Conservation (phyloP, 805 yeast genomes). For the Ogataea corticis region DNA sequence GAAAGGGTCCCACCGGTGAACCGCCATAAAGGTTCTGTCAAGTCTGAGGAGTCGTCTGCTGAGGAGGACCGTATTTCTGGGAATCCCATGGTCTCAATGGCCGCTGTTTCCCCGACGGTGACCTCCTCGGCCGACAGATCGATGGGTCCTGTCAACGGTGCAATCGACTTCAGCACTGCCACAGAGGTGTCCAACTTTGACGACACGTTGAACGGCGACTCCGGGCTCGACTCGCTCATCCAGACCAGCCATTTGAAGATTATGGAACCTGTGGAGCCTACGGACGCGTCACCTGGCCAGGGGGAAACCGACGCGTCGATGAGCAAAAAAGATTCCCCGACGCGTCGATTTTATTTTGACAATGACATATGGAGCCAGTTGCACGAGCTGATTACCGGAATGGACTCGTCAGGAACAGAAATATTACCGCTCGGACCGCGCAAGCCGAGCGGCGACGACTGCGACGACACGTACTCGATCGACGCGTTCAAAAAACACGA, state of each 20-base stretch:
- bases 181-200: not conserved
- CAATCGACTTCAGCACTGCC: not conserved
- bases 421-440: slow-evolving; percentile 1
- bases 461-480: slow-evolving; percentile 13
- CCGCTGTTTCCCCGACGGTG: no score
- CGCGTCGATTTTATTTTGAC: slow-evolving; percentile 4
- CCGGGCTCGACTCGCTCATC: not conserved
- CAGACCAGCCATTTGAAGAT: not conserved
- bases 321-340: not conserved
- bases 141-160: not conserved
- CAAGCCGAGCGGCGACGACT: not conserved
- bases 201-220: not conserved
- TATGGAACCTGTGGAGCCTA: not conserved
- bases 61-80: not conserved
- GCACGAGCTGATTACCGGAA: slow-evolving; percentile 13
- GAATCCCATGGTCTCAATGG: no score
- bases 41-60: not conserved
- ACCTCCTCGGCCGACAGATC: not conserved
- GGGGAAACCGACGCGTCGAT: not conserved
- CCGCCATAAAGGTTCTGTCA: slow-evolving; percentile 7
- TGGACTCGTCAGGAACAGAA: not conserved
- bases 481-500: slow-evolving; percentile 17
- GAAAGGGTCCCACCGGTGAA: slow-evolving; percentile 19
- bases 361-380: slow-evolving; percentile 15
- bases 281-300: no score